These are phyloP conservation scores for Erythrobasidium yunnanense DNA, from an alignment of 768 basidiomycete species.

Conservation along the genomic window DNA sequence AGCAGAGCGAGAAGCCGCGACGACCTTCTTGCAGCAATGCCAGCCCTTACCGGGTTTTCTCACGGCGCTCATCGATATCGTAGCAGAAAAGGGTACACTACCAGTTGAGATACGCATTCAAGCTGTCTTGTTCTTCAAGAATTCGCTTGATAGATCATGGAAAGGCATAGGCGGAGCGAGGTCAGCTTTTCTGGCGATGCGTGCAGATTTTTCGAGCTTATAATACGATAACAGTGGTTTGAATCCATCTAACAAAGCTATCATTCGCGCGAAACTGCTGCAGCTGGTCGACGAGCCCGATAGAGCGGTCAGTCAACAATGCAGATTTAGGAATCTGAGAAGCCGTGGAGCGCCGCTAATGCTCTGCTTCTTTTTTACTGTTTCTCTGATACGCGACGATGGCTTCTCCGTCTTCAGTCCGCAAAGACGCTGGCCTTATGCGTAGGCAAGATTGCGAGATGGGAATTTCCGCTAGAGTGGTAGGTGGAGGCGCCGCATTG, in stretches of 20 bases:
- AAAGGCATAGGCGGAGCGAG: slow-evolving; percentile 46
- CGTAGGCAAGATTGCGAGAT: slow-evolving; percentile 62
- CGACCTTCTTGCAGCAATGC: slow-evolving; percentile 25
- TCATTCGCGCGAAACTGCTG: slow-evolving; percentile 58
- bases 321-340: too few relatives aligned
- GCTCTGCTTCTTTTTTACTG: background rate
- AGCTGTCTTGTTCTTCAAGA: slow-evolving; percentile 82
- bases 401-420: slow-evolving; percentile 48
- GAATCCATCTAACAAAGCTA: slow-evolving; percentile 54
- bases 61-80: slow-evolving; percentile 21
- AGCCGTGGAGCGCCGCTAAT: background rate
- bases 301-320: slow-evolving; percentile 55
- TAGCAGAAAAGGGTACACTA: slow-evolving; percentile 9
- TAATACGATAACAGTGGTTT: slow-evolving; percentile 49
- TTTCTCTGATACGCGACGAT: background rate
- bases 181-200: background rate
- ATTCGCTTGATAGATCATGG: slow-evolving; percentile 64
- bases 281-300: slow-evolving; percentile 65
- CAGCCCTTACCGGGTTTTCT: slow-evolving; percentile 32
- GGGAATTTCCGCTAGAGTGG: slow-evolving; percentile 67
- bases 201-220: background rate
- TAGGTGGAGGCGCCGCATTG: slow-evolving; percentile 39
- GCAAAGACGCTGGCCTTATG: slow-evolving; percentile 65
- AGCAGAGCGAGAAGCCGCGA: slow-evolving; percentile 10
- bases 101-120: slow-evolving; percentile 57